Percentiles rank a stretch among this genome's conserved stretches.
These are phyloP conservation scores for Fraxinus cuspidata DNA, from an alignment of 257 asterid species.

Conservation along the genomic window DNA sequence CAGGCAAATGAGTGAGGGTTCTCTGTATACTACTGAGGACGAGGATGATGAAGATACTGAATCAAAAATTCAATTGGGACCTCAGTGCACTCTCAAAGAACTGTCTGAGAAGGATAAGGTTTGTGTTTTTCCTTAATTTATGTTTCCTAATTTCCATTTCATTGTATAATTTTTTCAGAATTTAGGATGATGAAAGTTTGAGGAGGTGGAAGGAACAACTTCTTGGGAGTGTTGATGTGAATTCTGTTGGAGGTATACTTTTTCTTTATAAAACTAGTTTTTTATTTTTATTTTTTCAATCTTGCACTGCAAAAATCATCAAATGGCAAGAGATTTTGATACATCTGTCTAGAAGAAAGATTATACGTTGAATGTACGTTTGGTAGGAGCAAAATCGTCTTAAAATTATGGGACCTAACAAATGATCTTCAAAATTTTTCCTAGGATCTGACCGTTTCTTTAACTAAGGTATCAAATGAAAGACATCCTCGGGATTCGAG, in stretches of 20 bases:
- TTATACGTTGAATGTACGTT: not conserved
- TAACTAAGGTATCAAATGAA: not conserved
- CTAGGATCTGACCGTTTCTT: not conserved
- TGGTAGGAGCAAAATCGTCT: not conserved
- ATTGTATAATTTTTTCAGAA: slow-evolving; percentile 16
- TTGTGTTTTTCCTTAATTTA: slow-evolving; percentile 6
- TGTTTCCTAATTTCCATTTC: slow-evolving; percentile 1
- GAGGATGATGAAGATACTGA: slow-evolving; percentile 82
- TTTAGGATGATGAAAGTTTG: slow-evolving; percentile 94
- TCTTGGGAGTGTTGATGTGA: slow-evolving; percentile 84
- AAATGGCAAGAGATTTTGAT: not conserved
- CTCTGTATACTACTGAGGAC: slow-evolving; percentile 72
- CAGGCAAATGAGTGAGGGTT: slow-evolving; percentile 73
- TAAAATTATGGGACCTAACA: not conserved
- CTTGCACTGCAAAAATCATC: not conserved
- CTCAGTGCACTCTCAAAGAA: slow-evolving; percentile 89
- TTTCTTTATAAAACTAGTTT: not conserved
- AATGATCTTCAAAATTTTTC: not conserved
- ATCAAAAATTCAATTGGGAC: slow-evolving; percentile 77
- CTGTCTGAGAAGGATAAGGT: slow-evolving; percentile 90
- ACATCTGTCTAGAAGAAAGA: not conserved
- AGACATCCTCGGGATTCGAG: not conserved
- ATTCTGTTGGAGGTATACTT: slow-evolving; percentile 76
- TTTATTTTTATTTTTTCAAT: not conserved
- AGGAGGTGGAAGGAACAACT: slow-evolving; percentile 99